Base-by-base conservation (phyloP, 176 grass and related monocot genomes). In the Cenchrus purpureus region DNA sequence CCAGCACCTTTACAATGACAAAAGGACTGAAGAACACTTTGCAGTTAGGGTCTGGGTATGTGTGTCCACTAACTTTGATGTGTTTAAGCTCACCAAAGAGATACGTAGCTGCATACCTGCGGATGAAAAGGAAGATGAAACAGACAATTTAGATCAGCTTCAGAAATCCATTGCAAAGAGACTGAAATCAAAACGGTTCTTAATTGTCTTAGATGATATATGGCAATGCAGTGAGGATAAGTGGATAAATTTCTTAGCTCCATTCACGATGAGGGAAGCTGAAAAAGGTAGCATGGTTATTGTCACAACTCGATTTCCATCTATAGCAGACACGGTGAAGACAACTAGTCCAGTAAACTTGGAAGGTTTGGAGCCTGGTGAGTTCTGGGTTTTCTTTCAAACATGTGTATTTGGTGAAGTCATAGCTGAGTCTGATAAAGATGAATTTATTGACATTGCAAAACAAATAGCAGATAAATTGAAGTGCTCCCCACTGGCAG, bases 41-140 rank as follows among this genome's bases (percentile, higher is more conserved):
- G 0, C 25, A 2, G 29, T 57, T 54, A 72, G 12, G 44, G 8
- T 80, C 2, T 89, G 87, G 87, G 15, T 92, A 5, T 87, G 73
- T 64, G 87, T 92, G 5, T 89, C 87, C 0, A 78, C 65, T 43
- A 63, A 63, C 65, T 89, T 92, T 42, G 68, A 71, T 75, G 62
- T 92, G 22, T 15, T 45, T 1, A 79, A 53, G 7, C 65, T 92
- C 60, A 75, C 48, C 15, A 53, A 45, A 12, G 37, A 81, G 7
- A 81, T 87, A 59, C 1, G 37, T 0, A 3, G 16, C 2, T 57
- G 56, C 76, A 7, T 79, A 62, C 4, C 4, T 12, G 53, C 43
- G 7, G 3, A 0, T 12, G 10, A 14, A 78, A 40, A 61, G 2
- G 65, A 54, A 7, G 12, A 0, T 0, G 17, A 78, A 49, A 51